Evolutionary conservation across 176 grass and related monocot species (phyloP).

Genomic region (Phragmites australis): DNA sequence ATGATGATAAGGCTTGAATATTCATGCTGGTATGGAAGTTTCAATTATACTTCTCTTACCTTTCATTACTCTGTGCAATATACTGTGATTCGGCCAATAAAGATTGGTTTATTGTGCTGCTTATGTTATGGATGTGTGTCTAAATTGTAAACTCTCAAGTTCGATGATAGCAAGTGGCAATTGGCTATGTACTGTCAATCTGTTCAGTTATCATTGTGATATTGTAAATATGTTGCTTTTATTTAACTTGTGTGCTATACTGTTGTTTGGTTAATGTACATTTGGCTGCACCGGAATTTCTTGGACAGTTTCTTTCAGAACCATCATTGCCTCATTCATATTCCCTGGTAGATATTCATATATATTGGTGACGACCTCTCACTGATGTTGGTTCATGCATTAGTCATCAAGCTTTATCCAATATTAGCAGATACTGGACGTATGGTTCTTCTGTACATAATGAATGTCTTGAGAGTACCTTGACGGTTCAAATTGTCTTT

Average conservation of each 20-base stretch:
- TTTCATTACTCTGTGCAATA: slow-evolving; percentile 40
- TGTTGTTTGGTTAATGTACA: not conserved
- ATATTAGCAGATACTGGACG: not conserved
- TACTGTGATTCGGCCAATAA: slow-evolving; percentile 52
- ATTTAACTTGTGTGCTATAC: not conserved
- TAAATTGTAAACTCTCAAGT: slow-evolving; percentile 38
- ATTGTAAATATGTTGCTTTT: slow-evolving; percentile 8
- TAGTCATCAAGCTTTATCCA: not conserved
- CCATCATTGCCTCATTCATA: not conserved
- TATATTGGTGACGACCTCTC: not conserved
- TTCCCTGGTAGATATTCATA: not conserved
- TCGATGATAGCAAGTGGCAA: slow-evolving; percentile 30
- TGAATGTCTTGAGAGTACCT: slow-evolving; percentile 11
- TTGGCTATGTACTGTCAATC: not conserved
- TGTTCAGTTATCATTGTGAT: not conserved
- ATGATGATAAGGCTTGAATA: slow-evolving; percentile 53
- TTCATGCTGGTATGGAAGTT: slow-evolving; percentile 36
- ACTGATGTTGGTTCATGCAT: not conserved
- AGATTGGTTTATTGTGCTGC: slow-evolving; percentile 41
- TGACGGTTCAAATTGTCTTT: not conserved
- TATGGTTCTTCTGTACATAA: not conserved
- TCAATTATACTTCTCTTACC: slow-evolving; percentile 33
- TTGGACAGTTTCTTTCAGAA: not conserved
- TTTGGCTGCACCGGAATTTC: not conserved
- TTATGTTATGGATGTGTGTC: slow-evolving; percentile 49